Percentiles rank a stretch among this genome's conserved stretches.
Conservation (phyloP, 2,329 filamentous ascomycete species). For the Fusarium marasasianum region DNA sequence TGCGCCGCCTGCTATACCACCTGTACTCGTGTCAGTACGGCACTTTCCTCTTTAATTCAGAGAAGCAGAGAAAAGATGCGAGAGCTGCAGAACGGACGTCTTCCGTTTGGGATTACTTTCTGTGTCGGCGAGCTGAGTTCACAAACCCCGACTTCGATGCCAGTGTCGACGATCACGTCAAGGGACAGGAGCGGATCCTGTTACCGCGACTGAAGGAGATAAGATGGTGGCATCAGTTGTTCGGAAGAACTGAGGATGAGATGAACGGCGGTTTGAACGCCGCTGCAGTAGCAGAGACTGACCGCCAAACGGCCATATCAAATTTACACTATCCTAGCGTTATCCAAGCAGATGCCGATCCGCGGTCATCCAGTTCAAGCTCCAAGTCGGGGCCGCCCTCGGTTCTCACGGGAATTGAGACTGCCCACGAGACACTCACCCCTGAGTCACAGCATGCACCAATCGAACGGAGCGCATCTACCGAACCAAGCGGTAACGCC, state of each 20-base stretch:
- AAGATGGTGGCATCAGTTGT: constrained; percentile 94
- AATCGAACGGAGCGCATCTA: constrained; percentile 56
- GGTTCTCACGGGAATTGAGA: constrained; percentile 68
- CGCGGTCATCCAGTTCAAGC: constrained; percentile 44
- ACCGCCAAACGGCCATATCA: constrained; percentile 50
- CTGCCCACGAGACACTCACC: constrained; percentile 62
- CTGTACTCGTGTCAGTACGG: constrained; percentile 96
- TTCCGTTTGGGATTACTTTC: constrained; percentile 96
- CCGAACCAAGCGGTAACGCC: constrained; percentile 53
- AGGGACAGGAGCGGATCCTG: constrained; percentile 83
- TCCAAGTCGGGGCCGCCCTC: constrained; percentile 57
- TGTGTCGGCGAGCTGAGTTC: constrained; percentile 83
- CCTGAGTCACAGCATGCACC: constrained; percentile 49
- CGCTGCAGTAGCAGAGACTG: constrained; percentile 60
- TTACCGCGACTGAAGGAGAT: constrained; percentile 81
- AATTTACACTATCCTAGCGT: constrained; percentile 45
- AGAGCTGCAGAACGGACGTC: constrained; percentile 76
- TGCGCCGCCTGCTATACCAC: constrained; percentile 89
- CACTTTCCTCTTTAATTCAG: constrained; percentile 94
- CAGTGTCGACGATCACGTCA: constrained; percentile 78
- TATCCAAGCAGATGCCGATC: constrained; percentile 39
- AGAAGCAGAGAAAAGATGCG: constrained; percentile 83
- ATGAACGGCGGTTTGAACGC: constrained; percentile 81
- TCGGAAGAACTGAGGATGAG: constrained; percentile 86
- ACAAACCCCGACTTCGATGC: constrained; percentile 81